Evolutionary conservation across 352 stramenopile species (phyloP).

Genomic region (Bremia lactucae): DNA sequence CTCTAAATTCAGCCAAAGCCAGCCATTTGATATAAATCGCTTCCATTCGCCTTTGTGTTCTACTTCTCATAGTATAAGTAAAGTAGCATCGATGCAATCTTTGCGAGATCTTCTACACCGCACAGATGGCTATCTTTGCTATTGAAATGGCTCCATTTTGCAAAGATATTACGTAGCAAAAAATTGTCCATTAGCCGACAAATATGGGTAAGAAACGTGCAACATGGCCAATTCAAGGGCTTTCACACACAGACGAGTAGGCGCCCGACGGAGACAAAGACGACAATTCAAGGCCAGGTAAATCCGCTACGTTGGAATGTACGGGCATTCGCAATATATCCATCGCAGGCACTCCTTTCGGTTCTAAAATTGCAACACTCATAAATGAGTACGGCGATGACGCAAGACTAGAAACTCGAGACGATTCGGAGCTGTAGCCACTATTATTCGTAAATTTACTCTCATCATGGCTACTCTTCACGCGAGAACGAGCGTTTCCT

Average conservation of each 20-base stretch:
- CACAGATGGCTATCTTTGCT: too few species aligned
- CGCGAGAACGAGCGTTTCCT: conserved; percentile 10
- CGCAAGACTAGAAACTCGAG: conserved; percentile 7
- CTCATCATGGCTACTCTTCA: not conserved
- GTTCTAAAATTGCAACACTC: conserved; percentile 6
- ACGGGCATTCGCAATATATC: conserved; percentile 37
- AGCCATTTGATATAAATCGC: too few species aligned
- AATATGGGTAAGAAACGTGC: too few species aligned
- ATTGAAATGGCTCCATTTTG: too few species aligned
- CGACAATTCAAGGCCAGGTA: conserved; percentile 22
- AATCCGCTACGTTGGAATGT: conserved; percentile 34
- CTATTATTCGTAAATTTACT: conserved; percentile 6
- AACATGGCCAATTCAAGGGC: too few species aligned
- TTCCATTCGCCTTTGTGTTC: too few species aligned
- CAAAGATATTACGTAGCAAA: too few species aligned
- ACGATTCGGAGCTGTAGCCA: conserved; percentile 15
- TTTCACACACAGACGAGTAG: conserved; percentile 57
- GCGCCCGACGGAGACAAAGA: conserved; percentile 43
- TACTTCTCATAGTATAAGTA: too few species aligned
- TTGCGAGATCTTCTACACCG: too few species aligned
- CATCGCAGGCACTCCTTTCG: conserved; percentile 14
- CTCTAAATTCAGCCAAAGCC: too few species aligned
- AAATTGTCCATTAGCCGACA: conserved; percentile 21
- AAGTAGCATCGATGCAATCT: too few species aligned
- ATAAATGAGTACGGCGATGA: conserved; percentile 12